A percentile compares a stretch with the other conserved stretches of the same genome.
phyloP scores from a whole-genome alignment of 2,329 filamentous ascomycete genomes.

The Penicillium sumatraense region DNA sequence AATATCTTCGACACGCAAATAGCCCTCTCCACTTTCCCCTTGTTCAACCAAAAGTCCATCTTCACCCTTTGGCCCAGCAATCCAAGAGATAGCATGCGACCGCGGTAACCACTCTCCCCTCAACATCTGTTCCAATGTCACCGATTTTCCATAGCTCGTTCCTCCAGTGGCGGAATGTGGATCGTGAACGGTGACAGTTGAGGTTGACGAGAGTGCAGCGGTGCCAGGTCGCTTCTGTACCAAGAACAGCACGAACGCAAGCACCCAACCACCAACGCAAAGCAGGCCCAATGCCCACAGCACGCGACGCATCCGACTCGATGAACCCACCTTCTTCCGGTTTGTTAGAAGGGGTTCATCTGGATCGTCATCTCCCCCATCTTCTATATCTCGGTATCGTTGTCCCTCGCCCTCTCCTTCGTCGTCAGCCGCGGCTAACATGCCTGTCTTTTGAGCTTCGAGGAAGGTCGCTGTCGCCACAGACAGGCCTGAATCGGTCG shows the following conservation, averaged over 20 bases:
- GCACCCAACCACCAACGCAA: conserved; percentile 50
- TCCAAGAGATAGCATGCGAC: conserved; percentile 51
- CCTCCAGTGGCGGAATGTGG: conserved; percentile 35
- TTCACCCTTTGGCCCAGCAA: conserved; percentile 51
- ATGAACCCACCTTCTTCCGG: conserved; percentile 27
- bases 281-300: conserved; percentile 48
- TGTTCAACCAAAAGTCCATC: conserved; percentile 85
- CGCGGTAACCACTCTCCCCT: conserved; percentile 42
- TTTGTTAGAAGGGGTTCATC: conserved; percentile 32
- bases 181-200: conserved; percentile 30
- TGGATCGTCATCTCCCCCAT: conserved; percentile 29
- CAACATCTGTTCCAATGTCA: conserved; percentile 49
- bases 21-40: conserved; percentile 65
- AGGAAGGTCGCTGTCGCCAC: conserved; percentile 35
- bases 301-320: conserved; percentile 39
- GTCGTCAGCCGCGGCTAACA: conserved; percentile 12
- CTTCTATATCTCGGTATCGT: conserved; percentile 43
- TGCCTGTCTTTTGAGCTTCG: conserved; percentile 30
- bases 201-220: conserved; percentile 30
- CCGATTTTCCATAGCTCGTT: conserved; percentile 44
- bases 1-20: conserved; percentile 85
- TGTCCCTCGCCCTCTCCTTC: conserved; percentile 14
- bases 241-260: conserved; percentile 50
- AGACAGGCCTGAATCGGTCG: conserved; percentile 41
- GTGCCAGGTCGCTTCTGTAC: conserved; percentile 38